Evolutionary conservation across 1,284 basidiomycete species (phyloP).

Genomic region (Peniophora sp.): DNA sequence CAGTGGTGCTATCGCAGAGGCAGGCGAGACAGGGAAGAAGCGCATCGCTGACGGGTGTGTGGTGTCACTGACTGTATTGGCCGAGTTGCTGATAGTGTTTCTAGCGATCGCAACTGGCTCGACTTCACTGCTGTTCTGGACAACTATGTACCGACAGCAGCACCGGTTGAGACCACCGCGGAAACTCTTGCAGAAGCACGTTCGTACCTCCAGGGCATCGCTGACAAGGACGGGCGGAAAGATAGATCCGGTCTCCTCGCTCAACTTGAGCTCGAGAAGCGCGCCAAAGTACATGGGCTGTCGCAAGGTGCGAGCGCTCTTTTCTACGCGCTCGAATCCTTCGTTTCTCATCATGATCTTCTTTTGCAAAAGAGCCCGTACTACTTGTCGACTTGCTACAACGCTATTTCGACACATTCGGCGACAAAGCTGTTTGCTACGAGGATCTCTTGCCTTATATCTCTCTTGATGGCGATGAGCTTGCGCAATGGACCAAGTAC

Average conservation of each 20-base stretch:
- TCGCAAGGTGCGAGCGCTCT: slow-evolving; percentile 28
- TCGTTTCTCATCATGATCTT: slow-evolving; percentile 1
- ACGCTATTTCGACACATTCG: slow-evolving; percentile 66
- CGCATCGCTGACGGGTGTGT: slow-evolving; percentile 51
- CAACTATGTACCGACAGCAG: slow-evolving; percentile 41
- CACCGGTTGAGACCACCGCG: slow-evolving; percentile 24
- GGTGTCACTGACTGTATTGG: slow-evolving; percentile 7
- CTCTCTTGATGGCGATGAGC: slow-evolving; percentile 35
- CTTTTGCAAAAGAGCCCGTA: slow-evolving; percentile 38
- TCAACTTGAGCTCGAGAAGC: slow-evolving; percentile 62
- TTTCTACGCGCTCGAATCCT: neutral
- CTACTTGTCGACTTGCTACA: slow-evolving; percentile 41
- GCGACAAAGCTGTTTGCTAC: slow-evolving; percentile 77
- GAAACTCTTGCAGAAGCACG: slow-evolving; percentile 37
- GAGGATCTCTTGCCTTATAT: slow-evolving; percentile 75
- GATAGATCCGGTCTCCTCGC: slow-evolving; percentile 71
- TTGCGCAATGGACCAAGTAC: slow-evolving; percentile 47
- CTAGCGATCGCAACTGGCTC: slow-evolving; percentile 81
- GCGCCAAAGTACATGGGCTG: slow-evolving; percentile 38
- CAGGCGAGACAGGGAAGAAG: slow-evolving; percentile 47
- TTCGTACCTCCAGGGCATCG: slow-evolving; percentile 47
- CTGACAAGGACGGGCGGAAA: slow-evolving; percentile 52
- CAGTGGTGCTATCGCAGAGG: slow-evolving; percentile 48
- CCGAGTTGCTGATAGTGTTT: neutral
- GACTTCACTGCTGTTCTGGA: slow-evolving; percentile 72